Conservation (phyloP, 2,329 filamentous ascomycete genomes). For the Xylariomycetidae sp. region DNA sequence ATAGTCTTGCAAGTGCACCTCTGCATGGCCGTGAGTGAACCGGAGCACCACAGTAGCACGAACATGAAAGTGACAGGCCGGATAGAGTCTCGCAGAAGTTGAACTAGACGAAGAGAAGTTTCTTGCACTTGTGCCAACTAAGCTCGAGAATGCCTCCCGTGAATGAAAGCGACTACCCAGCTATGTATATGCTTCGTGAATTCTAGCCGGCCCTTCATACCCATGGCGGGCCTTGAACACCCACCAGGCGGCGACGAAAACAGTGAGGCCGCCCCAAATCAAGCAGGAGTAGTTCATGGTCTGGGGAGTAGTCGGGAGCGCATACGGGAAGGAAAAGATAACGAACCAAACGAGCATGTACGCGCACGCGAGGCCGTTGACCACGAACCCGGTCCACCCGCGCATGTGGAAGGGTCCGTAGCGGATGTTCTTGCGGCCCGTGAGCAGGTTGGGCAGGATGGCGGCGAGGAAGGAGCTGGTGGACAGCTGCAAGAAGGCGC, state of each 20-base stretch:
- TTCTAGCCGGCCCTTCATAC: no score
- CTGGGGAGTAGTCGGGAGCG: constrained; percentile 35
- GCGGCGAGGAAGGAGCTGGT: constrained; percentile 50
- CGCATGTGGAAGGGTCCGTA: constrained; percentile 56
- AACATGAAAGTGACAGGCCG: no score
- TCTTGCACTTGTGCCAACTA: no score
- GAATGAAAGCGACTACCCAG: no score
- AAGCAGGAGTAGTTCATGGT: constrained; percentile 49
- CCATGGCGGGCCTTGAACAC: no score
- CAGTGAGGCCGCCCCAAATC: constrained; percentile 37
- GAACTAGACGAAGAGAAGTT: no score
- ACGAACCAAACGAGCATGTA: constrained; percentile 58
- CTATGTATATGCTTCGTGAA: no score
- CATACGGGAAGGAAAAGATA: constrained; percentile 56
- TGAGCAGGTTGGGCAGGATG: constrained; percentile 52
- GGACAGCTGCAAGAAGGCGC: constrained; percentile 28
- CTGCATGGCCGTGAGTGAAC: no score
- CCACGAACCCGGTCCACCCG: constrained; percentile 37
- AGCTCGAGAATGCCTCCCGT: no score
- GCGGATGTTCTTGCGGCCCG: constrained; percentile 35
- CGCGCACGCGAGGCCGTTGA: constrained; percentile 45
- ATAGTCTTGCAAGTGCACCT: no score
- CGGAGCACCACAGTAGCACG: no score
- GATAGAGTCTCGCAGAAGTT: no score
- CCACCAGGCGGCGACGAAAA: constrained; percentile 37